Percentiles rank a stretch among this genome's conserved stretches.
These are phyloP conservation scores for Dimocarpus longan DNA, from an alignment of 345 rosid genomes.

Conservation along the genomic window DNA sequence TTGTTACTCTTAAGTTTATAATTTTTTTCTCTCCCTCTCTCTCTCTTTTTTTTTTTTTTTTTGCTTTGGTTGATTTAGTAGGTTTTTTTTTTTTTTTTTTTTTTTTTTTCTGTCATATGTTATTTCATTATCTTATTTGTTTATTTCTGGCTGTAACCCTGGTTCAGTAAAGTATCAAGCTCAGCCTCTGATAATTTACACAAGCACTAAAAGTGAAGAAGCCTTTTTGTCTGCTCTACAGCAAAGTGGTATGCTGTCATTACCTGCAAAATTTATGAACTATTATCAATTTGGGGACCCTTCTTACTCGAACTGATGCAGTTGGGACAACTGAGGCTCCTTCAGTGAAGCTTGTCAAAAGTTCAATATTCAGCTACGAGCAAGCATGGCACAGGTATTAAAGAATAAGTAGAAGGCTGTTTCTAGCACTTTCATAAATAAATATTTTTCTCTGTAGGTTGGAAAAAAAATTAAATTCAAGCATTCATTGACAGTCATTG, in stretches of 20 bases:
- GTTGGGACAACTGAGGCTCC: conserved; percentile 67
- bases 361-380: conserved; percentile 95
- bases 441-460: background rate
- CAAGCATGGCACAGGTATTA: conserved; percentile 98
- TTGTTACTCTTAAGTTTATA: background rate
- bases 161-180: conserved; percentile 86
- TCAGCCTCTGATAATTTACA: conserved; percentile 68
- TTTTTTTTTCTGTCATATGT: background rate
- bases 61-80: background rate
- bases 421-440: background rate
- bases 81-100: too few species aligned
- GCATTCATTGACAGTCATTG: background rate
- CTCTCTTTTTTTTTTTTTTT: background rate
- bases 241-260: conserved; percentile 58
- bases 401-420: conserved; percentile 12
- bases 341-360: conserved; percentile 73
- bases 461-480: conserved; percentile 1
- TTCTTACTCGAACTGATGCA: conserved; percentile 44
- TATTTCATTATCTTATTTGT: conserved; percentile 13
- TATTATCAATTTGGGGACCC: conserved; percentile 21
- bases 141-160: conserved; percentile 20
- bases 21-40: background rate
- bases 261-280: conserved; percentile 16
- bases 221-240: conserved; percentile 80
- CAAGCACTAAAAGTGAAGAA: conserved; percentile 95